phyloP scores from a whole-genome alignment of 495 filamentous ascomycete genomes.

The Coniosporium apollinis region DNA sequence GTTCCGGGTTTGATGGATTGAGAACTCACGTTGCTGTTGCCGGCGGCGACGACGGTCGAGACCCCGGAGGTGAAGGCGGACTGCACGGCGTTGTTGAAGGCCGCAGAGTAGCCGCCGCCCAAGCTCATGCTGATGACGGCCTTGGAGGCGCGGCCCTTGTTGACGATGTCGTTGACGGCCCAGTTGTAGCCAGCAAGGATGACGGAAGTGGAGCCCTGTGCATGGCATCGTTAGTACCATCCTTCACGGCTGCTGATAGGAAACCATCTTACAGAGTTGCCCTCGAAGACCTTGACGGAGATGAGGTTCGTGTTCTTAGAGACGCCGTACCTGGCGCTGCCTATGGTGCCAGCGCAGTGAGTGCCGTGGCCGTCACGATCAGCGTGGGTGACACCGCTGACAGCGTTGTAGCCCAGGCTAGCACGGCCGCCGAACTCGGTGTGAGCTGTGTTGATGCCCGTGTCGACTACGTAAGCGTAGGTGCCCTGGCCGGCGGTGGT shows the following conservation, averaged over 20 bases:
- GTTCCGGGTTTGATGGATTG: no score
- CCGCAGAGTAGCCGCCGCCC: neutral
- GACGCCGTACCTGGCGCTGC: slow-evolving; percentile 25
- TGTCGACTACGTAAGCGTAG: slow-evolving; percentile 41
- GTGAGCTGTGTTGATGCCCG: slow-evolving; percentile 37
- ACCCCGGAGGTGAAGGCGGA: slow-evolving; percentile 2
- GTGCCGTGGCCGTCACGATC: slow-evolving; percentile 14
- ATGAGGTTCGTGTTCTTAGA: slow-evolving; percentile 31
- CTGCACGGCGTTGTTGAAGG: neutral
- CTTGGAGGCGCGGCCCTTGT: neutral
- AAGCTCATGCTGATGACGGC: slow-evolving; percentile 6
- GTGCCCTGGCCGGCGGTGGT: slow-evolving; percentile 32
- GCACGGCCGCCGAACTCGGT: slow-evolving; percentile 37
- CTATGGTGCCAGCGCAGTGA: slow-evolving; percentile 33
- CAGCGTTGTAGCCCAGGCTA: no score
- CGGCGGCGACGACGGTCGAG: slow-evolving; percentile 5
- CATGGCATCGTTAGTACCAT: no score
- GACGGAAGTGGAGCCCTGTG: slow-evolving; percentile 38
- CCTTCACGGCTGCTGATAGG: no score
- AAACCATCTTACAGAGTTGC: no score
- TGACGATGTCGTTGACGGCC: no score
- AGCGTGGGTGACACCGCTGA: no score
- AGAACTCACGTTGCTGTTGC: no score
- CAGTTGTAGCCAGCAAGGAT: slow-evolving; percentile 47
- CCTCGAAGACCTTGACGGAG: slow-evolving; percentile 35